Evolutionary conservation across 1,139 yeast genomes (phyloP).

Genomic region (Protomyces pachydermus): DNA sequence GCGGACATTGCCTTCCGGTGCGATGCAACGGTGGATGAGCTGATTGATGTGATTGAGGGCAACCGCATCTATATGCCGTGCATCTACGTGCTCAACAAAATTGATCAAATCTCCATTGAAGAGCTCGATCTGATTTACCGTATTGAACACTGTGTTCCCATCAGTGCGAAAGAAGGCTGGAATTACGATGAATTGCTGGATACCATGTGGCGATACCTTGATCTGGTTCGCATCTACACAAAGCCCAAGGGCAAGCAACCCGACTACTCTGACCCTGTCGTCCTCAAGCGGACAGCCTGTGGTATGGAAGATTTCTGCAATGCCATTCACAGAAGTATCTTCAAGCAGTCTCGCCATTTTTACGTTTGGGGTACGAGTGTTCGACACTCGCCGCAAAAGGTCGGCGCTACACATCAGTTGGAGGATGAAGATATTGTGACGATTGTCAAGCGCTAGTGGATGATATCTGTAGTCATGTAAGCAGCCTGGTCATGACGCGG

Average conservation of each 20-base stretch:
- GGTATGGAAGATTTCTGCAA: slow-evolving; percentile 95
- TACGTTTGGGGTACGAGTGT: slow-evolving; percentile 64
- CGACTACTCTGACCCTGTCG: slow-evolving; percentile 92
- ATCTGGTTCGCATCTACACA: slow-evolving; percentile 89
- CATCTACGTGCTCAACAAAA: slow-evolving; percentile 85
- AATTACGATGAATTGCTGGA: slow-evolving; percentile 89
- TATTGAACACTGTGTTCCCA: slow-evolving; percentile 95
- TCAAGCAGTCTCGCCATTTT: slow-evolving; percentile 81
- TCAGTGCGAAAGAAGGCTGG: slow-evolving; percentile 94
- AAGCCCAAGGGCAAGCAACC: slow-evolving; percentile 94
- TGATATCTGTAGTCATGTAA: neutral
- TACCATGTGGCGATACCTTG: slow-evolving; percentile 87
- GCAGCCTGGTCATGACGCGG: neutral
- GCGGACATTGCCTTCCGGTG: slow-evolving; percentile 97
- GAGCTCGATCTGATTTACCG: slow-evolving; percentile 83
- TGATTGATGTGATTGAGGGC: slow-evolving; percentile 56
- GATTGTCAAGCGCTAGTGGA: slow-evolving; percentile 63
- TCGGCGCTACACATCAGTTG: slow-evolving; percentile 73
- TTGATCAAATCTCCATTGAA: slow-evolving; percentile 88
- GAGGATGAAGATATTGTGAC: slow-evolving; percentile 98
- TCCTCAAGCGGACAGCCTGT: slow-evolving; percentile 71
- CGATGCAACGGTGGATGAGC: slow-evolving; percentile 78
- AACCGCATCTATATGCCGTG: slow-evolving; percentile 93
- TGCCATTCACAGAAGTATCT: slow-evolving; percentile 88
- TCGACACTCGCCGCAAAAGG: slow-evolving; percentile 97